Percentiles rank a stretch among this genome's conserved stretches.
Evolutionary conservation across 2,329 filamentous ascomycete species (phyloP).

Genomic region (Ophiostoma quercus): DNA sequence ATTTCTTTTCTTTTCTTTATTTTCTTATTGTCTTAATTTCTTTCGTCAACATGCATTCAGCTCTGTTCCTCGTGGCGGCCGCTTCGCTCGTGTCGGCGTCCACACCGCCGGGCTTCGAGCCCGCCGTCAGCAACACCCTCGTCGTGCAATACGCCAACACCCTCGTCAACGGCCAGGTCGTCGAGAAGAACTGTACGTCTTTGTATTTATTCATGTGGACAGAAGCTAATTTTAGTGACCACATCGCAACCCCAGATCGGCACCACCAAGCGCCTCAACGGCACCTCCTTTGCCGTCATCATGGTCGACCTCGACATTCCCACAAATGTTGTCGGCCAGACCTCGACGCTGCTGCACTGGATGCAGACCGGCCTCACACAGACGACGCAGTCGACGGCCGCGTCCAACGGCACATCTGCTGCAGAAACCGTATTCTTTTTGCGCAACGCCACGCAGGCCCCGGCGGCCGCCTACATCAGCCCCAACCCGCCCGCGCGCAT

Average conservation of each 20-base stretch:
- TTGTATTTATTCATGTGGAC: neutral
- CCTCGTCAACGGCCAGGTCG: constrained; percentile 37
- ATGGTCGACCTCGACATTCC: constrained; percentile 48
- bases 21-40: neutral
- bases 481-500: constrained; percentile 38
- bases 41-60: neutral
- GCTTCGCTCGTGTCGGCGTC: constrained; percentile 32
- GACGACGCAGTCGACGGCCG: constrained; percentile 20
- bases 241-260: constrained; percentile 25
- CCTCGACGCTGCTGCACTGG: constrained; percentile 41
- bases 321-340: constrained; percentile 36
- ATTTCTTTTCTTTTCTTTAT: neutral
- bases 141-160: constrained; percentile 39
- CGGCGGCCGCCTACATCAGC: constrained; percentile 35
- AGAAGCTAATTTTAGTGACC: constrained; percentile 23
- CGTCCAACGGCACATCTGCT: neutral
- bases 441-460: constrained; percentile 32
- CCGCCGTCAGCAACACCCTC: constrained; percentile 36
- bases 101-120: constrained; percentile 41
- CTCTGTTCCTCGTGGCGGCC: constrained; percentile 27
- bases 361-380: constrained; percentile 39
- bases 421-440: constrained; percentile 32
- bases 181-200: constrained; percentile 36
- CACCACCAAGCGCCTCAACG: constrained; percentile 37
- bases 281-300: constrained; percentile 39